phyloP scores from a whole-genome alignment of 2,329 filamentous ascomycete genomes.

The Arthrobotrys megalospora region DNA sequence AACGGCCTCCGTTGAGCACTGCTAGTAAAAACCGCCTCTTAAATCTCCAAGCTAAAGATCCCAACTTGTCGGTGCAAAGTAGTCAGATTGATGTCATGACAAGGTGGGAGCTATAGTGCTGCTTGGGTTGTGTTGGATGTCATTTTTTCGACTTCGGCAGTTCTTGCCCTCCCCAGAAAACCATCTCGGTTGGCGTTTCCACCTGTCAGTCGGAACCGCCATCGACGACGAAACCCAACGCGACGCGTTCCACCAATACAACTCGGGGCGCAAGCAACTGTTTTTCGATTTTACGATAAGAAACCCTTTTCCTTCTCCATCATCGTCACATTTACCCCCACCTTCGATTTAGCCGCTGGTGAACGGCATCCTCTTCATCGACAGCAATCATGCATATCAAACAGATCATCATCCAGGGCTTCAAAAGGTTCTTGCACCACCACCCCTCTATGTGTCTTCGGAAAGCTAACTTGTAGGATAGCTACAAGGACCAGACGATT shows the following conservation, averaged over 20 bases:
- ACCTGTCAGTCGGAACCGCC: conserved; percentile 3
- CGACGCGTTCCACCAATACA: conserved; percentile 60
- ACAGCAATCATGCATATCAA: conserved; percentile 89
- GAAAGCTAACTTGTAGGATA: conserved; percentile 67
- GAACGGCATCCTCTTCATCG: conserved; percentile 58
- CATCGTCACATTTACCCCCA: conserved; percentile 24
- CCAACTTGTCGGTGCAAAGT: conserved; percentile 6
- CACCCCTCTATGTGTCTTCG: conserved; percentile 2
- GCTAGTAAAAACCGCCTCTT: not conserved
- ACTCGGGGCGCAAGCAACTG: conserved; percentile 43
- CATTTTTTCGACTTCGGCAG: conserved; percentile 60
- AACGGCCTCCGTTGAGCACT: not conserved
- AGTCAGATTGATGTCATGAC: conserved; percentile 34
- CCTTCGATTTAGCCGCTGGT: conserved; percentile 54
- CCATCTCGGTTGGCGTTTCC: conserved; percentile 39
- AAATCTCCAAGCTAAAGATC: not conserved
- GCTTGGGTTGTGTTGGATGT: conserved; percentile 55
- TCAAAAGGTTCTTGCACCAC: conserved; percentile 81
- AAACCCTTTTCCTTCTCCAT: conserved; percentile 24
- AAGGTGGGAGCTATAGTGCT: not conserved
- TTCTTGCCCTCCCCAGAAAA: conserved; percentile 22
- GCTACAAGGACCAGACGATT: conserved; percentile 99
- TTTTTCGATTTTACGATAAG: conserved; percentile 49
- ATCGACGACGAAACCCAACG: conserved; percentile 42
- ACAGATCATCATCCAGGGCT: conserved; percentile 99